Evolutionary conservation across 2,329 filamentous ascomycete species (phyloP).

Genomic region (Byssothecium circinans): DNA sequence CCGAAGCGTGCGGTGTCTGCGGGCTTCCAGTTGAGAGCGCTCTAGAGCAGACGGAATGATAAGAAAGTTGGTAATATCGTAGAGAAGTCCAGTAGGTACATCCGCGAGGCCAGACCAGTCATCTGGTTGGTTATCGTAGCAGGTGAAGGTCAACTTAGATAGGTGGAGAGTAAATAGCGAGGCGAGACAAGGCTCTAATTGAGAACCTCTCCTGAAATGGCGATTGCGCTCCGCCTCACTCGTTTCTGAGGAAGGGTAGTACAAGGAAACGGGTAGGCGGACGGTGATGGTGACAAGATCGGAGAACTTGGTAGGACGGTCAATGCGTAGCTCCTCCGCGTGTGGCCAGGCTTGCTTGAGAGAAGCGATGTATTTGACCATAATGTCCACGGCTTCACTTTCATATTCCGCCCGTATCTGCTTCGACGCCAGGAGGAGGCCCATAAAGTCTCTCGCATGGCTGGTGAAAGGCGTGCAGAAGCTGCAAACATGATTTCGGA

Average conservation of each 20-base stretch:
- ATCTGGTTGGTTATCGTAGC: constrained; percentile 1
- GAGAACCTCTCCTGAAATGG: not conserved
- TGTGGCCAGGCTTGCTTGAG: constrained; percentile 6
- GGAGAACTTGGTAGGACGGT: not conserved
- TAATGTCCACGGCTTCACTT: constrained; percentile 6
- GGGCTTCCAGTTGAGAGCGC: not conserved
- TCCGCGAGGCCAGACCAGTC: not conserved
- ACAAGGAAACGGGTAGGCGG: constrained; percentile 5
- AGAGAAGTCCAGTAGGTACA: constrained; percentile 4
- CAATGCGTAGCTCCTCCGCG: not conserved
- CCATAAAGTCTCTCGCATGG: constrained; percentile 2
- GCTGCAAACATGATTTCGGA: constrained; percentile 7
- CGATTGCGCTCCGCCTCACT: not conserved
- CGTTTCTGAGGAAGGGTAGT: constrained; percentile 1
- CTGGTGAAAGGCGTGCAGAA: constrained; percentile 9
- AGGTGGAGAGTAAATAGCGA: constrained; percentile 5
- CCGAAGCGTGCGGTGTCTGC: not conserved
- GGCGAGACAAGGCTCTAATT: constrained; percentile 2
- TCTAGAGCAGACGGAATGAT: not conserved
- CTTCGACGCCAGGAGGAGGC: constrained; percentile 7
- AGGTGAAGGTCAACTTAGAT: constrained; percentile 3
- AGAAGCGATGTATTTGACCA: not conserved
- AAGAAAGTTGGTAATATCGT: constrained; percentile 5
- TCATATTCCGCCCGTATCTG: constrained; percentile 7
- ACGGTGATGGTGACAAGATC: constrained; percentile 2